These are phyloP conservation scores for Xylariaceae sp. DNA, from an alignment of 2,329 filamentous ascomycete species.

Conservation along the genomic window DNA sequence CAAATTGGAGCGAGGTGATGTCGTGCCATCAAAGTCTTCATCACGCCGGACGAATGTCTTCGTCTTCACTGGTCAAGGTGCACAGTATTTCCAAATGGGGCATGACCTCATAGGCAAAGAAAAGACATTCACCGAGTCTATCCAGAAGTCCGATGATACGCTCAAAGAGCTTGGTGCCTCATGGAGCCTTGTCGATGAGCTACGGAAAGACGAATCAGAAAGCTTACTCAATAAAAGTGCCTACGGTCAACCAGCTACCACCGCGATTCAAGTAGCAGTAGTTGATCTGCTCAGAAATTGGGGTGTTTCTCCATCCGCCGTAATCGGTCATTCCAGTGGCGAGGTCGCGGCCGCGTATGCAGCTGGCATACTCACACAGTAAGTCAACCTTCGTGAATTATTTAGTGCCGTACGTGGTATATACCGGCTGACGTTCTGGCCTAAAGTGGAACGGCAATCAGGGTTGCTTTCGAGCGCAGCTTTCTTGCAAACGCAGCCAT, in stretches of 20 bases:
- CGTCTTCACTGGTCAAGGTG: constrained; percentile 31
- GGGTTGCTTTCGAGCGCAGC: neutral
- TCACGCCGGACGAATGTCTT: constrained; percentile 15
- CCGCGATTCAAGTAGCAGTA: constrained; percentile 13
- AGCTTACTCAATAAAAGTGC: neutral
- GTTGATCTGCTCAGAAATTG: constrained; percentile 5
- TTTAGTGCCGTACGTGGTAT: neutral
- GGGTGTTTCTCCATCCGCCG: constrained; percentile 6
- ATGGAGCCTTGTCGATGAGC: constrained; percentile 10
- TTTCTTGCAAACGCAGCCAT: neutral
- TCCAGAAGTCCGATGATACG: constrained; percentile 8
- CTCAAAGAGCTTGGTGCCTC: neutral
- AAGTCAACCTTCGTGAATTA: constrained; percentile 1
- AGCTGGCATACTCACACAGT: neutral
- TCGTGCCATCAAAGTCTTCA: neutral
- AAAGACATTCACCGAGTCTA: constrained; percentile 13
- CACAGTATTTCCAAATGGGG: constrained; percentile 24
- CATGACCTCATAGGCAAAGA: constrained; percentile 20
- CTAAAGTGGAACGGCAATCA: neutral
- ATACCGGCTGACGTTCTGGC: neutral
- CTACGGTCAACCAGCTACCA: constrained; percentile 6
- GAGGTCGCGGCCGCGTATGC: constrained; percentile 16
- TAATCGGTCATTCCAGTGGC: constrained; percentile 14
- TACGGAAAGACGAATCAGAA: constrained; percentile 3
- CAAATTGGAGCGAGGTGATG: neutral